A percentile compares a stretch with the other conserved stretches of the same genome.
These are phyloP conservation scores for Trichosporon coremiiforme DNA, from an alignment of 1,284 basidiomycete species.

Conservation along the genomic window DNA sequence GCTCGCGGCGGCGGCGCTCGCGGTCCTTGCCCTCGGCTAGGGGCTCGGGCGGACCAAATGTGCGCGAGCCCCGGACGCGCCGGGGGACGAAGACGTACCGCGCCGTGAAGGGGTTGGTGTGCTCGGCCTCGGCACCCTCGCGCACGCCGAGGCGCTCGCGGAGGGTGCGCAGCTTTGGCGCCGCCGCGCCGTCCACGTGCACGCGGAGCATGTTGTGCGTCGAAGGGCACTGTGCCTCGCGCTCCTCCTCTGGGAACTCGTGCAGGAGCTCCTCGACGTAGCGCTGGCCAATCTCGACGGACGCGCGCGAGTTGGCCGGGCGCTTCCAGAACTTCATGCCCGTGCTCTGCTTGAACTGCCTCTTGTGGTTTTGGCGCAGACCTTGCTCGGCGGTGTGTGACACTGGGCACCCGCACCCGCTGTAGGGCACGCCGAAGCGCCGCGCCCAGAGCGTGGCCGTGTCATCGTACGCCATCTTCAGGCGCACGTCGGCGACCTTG, in stretches of 20 bases:
- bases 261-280: background rate
- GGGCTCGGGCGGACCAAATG: background rate
- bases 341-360: background rate
- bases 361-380: background rate
- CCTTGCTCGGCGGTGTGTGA: background rate
- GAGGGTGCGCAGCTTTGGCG: background rate
- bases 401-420: conserved; percentile 30
- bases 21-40: background rate
- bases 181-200: background rate
- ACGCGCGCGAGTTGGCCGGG: background rate
- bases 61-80: conserved; percentile 15
- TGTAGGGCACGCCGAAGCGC: conserved; percentile 31
- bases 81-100: conserved; percentile 25
- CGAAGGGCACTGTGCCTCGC: conserved; percentile 26
- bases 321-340: conserved; percentile 26
- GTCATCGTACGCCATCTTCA: conserved; percentile 33
- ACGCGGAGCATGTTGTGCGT: conserved; percentile 29
- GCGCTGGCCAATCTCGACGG: conserved; percentile 8
- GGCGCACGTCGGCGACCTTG: conserved; percentile 37
- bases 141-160: background rate
- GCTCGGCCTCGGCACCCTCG: background rate
- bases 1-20: background rate
- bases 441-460: conserved; percentile 37
- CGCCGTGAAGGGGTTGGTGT: conserved; percentile 26
- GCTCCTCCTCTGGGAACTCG: conserved; percentile 20